Evolutionary conservation across 2,329 filamentous ascomycete species (phyloP), one percentile per base, ranked within the genome.

Genomic region (Sphaerostilbella broomeana): DNA sequence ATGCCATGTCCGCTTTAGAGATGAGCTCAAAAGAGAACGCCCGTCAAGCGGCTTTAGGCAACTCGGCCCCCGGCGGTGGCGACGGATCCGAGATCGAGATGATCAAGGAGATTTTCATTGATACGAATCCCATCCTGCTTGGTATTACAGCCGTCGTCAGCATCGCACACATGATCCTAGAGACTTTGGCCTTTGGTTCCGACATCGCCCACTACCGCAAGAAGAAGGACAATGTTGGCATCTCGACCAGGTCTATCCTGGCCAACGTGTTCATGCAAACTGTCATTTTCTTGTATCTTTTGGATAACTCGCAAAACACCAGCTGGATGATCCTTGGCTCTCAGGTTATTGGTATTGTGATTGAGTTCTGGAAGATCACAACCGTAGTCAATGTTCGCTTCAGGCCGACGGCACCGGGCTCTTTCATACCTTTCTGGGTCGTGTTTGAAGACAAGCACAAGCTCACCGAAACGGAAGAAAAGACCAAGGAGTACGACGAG

Each of bases 161-260:
- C 48, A 75, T 98, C 42, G 73, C 92, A 26, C 92, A 98, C 66
- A 88, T 95, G 75, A 70, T 98, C 51, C 90, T 98, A 48, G 92
- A 98, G 65, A 89, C 85, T 56, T 76, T 98, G 22, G 92, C 92
- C 2, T 98, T 98, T 69, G 95, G 94, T 56, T 95, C 84, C 58
- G 92, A 98, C 59, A 95, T 98, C 59, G 80, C 88, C 34, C 92
- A 98, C 65, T 98, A 92, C 79, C 86, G 89, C 59, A 95, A 97
- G 72, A 98, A 98, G 82, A 98, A 98, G 73, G 94, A 97, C 68
- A 92, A 95, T 43, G 85, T 98, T 19, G 92, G 92, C 47, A 94
- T 95, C 31, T 95, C 89, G 1, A 84, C 98, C 44, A 87, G 92
- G 42, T 94, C 90, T 21, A 98, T 98, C 56, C 71, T 98, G 42